phyloP scores from a whole-genome alignment of 2,329 filamentous ascomycete genomes.

The Sclerotinia sclerotiorum region DNA sequence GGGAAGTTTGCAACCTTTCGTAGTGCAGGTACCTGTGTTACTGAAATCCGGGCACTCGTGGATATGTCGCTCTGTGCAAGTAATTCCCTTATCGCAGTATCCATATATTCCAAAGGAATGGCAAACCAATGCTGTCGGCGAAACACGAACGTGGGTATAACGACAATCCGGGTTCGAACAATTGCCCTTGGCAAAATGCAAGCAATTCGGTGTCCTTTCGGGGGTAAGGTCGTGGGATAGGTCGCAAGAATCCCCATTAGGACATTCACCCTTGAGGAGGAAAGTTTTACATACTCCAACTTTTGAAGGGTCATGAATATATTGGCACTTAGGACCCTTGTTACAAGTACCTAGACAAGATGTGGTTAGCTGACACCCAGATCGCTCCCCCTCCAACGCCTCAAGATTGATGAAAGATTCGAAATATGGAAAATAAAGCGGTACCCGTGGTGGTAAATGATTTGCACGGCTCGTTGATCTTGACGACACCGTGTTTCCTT shows the following conservation, averaged over 20 bases:
- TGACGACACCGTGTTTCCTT: constrained; percentile 49
- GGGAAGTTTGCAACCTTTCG: constrained; percentile 76
- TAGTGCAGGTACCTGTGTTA: constrained; percentile 82
- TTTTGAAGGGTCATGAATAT: constrained; percentile 79
- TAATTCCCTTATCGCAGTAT: constrained; percentile 80
- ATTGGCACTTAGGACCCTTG: constrained; percentile 77
- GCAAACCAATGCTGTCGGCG: constrained; percentile 77
- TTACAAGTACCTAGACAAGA: constrained; percentile 71
- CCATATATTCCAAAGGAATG: constrained; percentile 80
- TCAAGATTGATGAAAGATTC: constrained; percentile 33
- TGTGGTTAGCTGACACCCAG: constrained; percentile 39
- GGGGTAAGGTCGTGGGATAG: constrained; percentile 83
- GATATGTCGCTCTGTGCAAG: constrained; percentile 80
- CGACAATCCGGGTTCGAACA: constrained; percentile 84
- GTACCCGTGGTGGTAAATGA: constrained; percentile 69
- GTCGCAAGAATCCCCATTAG: constrained; percentile 77
- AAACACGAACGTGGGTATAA: constrained; percentile 81
- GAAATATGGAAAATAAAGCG: constrained; percentile 39
- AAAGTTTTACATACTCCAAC: constrained; percentile 89
- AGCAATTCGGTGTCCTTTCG: constrained; percentile 81
- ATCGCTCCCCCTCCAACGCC: constrained; percentile 30
- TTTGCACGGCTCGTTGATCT: constrained; percentile 73
- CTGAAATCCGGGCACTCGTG: constrained; percentile 94
- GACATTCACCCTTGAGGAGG: constrained; percentile 76
- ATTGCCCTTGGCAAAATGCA: constrained; percentile 86